A percentile compares a stretch with the other conserved stretches of the same genome.
These are phyloP conservation scores for Oryza meridionalis DNA, from an alignment of 176 grass and related monocot species.

Conservation along the genomic window DNA sequence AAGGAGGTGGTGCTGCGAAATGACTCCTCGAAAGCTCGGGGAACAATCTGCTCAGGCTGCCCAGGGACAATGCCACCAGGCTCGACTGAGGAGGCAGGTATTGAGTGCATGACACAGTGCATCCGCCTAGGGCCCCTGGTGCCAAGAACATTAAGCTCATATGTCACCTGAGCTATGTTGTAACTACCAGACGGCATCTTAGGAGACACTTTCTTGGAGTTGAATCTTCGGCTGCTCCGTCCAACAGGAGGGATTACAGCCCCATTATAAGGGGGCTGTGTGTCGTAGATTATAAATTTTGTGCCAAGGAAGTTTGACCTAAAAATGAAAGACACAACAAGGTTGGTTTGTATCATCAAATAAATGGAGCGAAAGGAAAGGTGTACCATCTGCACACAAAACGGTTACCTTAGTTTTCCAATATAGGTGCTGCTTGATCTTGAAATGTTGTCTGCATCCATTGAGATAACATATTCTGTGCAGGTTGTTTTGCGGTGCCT, in stretches of 20 bases:
- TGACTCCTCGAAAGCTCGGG: constrained; percentile 69
- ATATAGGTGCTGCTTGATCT: constrained; percentile 95
- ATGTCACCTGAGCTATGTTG: constrained; percentile 79
- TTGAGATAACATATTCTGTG: constrained; percentile 92
- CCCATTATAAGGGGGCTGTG: constrained; percentile 75
- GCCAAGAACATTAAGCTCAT: constrained; percentile 94
- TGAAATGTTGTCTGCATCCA: constrained; percentile 82
- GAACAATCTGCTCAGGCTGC: constrained; percentile 72
- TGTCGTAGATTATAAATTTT: constrained; percentile 90
- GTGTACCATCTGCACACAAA: background rate
- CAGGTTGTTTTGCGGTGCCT: constrained; percentile 80
- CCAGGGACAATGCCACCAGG: constrained; percentile 75
- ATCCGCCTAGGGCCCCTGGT: constrained; percentile 92
- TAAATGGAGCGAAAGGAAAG: background rate
- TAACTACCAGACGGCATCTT: constrained; percentile 92
- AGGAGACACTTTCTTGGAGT: constrained; percentile 88
- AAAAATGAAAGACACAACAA: constrained; percentile 23
- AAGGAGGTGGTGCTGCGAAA: constrained; percentile 78
- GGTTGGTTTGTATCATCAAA: background rate
- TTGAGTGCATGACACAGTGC: constrained; percentile 93
- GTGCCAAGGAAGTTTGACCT: constrained; percentile 98
- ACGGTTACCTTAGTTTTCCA: constrained; percentile 84
- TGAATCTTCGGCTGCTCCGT: constrained; percentile 70
- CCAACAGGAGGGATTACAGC: constrained; percentile 50
- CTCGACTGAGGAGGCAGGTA: constrained; percentile 78